Conservation (phyloP, 2,329 filamentous ascomycete genomes). For the Colletotrichum noveboracense region DNA sequence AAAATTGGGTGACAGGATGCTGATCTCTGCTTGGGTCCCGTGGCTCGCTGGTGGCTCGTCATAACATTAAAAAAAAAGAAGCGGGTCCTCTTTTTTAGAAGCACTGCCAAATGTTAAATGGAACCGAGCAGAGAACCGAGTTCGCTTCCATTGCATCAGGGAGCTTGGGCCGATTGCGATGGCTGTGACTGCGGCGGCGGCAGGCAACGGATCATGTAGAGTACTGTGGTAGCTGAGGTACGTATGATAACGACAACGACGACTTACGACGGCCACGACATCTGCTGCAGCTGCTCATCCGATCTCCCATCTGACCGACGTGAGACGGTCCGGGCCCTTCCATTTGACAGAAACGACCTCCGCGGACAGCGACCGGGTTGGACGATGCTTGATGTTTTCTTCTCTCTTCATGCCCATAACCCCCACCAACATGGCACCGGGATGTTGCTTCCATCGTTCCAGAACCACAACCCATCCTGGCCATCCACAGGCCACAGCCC, state of each 20-base stretch:
- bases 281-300: background rate
- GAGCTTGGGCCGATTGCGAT: background rate
- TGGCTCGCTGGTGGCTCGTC: background rate
- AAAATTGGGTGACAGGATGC: background rate
- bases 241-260: background rate
- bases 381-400: background rate
- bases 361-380: background rate
- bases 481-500: background rate
- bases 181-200: background rate
- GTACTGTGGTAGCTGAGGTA: background rate
- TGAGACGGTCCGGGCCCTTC: background rate
- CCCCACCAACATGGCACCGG: background rate
- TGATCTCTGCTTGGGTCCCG: slow-evolving; percentile 5
- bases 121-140: background rate
- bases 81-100: background rate
- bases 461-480: background rate
- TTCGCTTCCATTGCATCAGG: background rate
- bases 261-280: background rate
- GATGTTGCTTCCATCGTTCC: background rate
- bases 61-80: background rate
- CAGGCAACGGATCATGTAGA: background rate
- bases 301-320: background rate
- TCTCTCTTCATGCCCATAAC: background rate
- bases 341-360: background rate
- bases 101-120: background rate